These are phyloP conservation scores for Pachysandra terminalis DNA, from an alignment of 164 flowering plant genomes.

Conservation along the genomic window DNA sequence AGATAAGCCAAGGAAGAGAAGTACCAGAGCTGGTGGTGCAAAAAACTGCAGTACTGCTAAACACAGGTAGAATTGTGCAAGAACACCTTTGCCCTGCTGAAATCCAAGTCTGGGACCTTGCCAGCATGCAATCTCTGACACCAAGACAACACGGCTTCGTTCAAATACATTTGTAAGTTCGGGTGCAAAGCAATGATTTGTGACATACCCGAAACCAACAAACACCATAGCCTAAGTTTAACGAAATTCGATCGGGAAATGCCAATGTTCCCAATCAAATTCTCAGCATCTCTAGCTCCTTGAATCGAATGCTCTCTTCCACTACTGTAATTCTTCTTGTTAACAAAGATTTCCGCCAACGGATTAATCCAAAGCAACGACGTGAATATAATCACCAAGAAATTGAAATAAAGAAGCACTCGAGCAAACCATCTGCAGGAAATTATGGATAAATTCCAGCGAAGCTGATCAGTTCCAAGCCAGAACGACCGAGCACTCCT, in stretches of 20 bases:
- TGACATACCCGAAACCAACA: constrained; percentile 54
- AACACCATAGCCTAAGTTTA: constrained; percentile 55
- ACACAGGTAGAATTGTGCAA: constrained; percentile 80
- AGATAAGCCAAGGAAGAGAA: constrained; percentile 69
- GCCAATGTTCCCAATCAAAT: constrained; percentile 62
- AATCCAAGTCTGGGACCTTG: constrained; percentile 91
- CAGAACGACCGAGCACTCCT: constrained; percentile 72
- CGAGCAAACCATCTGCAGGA: constrained; percentile 63
- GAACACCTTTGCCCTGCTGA: constrained; percentile 90
- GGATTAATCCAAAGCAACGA: constrained; percentile 85
- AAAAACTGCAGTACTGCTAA: constrained; percentile 71
- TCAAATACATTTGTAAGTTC: constrained; percentile 80
- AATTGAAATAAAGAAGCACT: constrained; percentile 50
- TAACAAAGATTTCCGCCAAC: constrained; percentile 46
- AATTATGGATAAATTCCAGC: constrained; percentile 62
- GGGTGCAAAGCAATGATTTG: constrained; percentile 62
- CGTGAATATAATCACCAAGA: constrained; percentile 37
- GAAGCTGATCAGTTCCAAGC: constrained; percentile 91
- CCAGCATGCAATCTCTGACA: constrained; percentile 91
- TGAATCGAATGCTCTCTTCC: constrained; percentile 9
- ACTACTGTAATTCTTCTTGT: constrained; percentile 22
- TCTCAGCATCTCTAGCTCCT: constrained; percentile 21
- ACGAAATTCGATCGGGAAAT: constrained; percentile 41
- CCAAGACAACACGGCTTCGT: constrained; percentile 92
- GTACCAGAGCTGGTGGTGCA: constrained; percentile 59